Conservation (phyloP, 2,329 filamentous ascomycete genomes). For the Aschersonia sp. region DNA sequence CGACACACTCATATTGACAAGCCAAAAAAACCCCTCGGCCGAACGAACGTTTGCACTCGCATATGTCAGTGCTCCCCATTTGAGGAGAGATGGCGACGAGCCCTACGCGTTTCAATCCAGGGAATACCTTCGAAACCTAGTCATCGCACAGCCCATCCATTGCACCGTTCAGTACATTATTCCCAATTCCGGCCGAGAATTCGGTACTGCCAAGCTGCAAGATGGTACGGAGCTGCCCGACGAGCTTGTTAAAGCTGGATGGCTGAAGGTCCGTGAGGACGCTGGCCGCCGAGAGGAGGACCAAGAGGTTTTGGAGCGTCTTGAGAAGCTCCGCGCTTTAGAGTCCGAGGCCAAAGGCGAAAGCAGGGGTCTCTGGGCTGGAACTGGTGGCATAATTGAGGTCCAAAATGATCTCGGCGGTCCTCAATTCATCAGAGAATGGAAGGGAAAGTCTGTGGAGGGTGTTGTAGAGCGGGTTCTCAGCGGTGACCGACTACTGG, state of each 20-base stretch:
- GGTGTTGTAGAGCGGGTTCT: slow-evolving; percentile 83
- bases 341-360: slow-evolving; percentile 68
- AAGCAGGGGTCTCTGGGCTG: slow-evolving; percentile 68
- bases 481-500: slow-evolving; percentile 77
- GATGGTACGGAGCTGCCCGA: slow-evolving; percentile 70
- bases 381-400: slow-evolving; percentile 51
- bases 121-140: slow-evolving; percentile 73
- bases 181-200: slow-evolving; percentile 73
- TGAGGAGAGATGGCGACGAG: slow-evolving; percentile 84
- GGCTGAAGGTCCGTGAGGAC: slow-evolving; percentile 88
- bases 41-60: slow-evolving; percentile 84
- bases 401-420: slow-evolving; percentile 70
- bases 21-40: slow-evolving; percentile 63
- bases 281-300: slow-evolving; percentile 82
- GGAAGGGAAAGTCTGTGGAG: slow-evolving; percentile 75
- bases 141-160: slow-evolving; percentile 75
- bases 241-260: slow-evolving; percentile 71
- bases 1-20: slow-evolving; percentile 76
- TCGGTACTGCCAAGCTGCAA: slow-evolving; percentile 64
- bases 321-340: slow-evolving; percentile 64
- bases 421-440: slow-evolving; percentile 63
- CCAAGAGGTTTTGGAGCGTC: slow-evolving; percentile 53
- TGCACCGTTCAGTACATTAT: slow-evolving; percentile 81
- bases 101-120: slow-evolving; percentile 87
- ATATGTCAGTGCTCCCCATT: slow-evolving; percentile 76